Conservation (phyloP, 768 basidiomycete genomes). For the Glaciozyma martinii region DNA sequence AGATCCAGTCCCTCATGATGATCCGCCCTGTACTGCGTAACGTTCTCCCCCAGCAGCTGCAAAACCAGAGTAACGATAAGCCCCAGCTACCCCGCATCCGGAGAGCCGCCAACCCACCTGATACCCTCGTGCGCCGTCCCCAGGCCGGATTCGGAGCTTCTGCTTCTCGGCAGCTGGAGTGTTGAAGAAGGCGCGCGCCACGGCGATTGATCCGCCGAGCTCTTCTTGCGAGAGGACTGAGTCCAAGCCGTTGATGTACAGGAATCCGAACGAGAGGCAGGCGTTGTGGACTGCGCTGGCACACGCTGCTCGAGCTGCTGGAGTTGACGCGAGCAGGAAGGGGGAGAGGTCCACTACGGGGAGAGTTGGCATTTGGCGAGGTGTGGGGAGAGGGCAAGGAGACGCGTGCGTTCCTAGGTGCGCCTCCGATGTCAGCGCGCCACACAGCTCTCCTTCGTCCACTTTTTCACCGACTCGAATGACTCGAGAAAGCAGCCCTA, state of each 20-base stretch:
- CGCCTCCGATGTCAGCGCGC: no score
- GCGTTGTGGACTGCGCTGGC: slow-evolving; percentile 45
- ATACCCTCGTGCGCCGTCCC: slow-evolving; percentile 75
- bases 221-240: slow-evolving; percentile 52
- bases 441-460: no score
- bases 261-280: slow-evolving; percentile 60
- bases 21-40: slow-evolving; percentile 60
- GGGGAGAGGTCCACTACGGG: slow-evolving; percentile 17
- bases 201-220: slow-evolving; percentile 54
- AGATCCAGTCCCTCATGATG: slow-evolving; percentile 25
- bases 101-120: slow-evolving; percentile 48
- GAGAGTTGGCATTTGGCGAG: not conserved
- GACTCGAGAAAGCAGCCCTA: no score
- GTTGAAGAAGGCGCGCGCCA: slow-evolving; percentile 65
- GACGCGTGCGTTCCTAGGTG: not conserved
- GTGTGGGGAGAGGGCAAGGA: not conserved
- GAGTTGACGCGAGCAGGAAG: slow-evolving; percentile 1
- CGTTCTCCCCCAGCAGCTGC: not conserved
- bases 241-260: slow-evolving; percentile 64
- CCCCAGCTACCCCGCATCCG: not conserved
- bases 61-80: not conserved
- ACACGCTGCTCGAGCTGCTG: slow-evolving; percentile 37
- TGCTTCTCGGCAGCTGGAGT: slow-evolving; percentile 71
- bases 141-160: slow-evolving; percentile 54
- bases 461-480: no score